Percentiles rank a stretch among this genome's conserved stretches.
Evolutionary conservation across 441 rosid genomes (phyloP).

Genomic region (Flueggea neowawraea): DNA sequence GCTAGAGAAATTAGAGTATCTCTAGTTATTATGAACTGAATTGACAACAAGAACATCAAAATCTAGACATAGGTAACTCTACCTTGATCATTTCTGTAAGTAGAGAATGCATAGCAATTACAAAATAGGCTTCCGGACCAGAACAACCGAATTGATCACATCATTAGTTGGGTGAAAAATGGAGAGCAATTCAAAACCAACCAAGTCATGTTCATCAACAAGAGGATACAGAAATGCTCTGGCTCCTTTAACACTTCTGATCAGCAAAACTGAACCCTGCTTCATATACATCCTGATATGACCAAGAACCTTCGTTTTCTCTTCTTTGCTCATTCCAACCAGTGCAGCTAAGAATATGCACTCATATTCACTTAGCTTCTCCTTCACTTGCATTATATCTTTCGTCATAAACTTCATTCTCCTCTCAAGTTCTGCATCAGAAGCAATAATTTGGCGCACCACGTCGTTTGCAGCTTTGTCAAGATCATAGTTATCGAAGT

Average conservation of each 20-base stretch:
- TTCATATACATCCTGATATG: too few species aligned
- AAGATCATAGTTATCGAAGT: conserved; percentile 43
- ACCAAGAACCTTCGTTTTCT: background rate
- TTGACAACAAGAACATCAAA: too few species aligned
- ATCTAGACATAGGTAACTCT: too few species aligned
- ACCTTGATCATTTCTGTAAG: too few species aligned
- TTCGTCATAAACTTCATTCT: conserved; percentile 40
- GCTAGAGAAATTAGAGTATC: too few species aligned
- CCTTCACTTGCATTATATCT: conserved; percentile 36
- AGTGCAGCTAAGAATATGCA: conserved; percentile 51
- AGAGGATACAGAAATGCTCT: conserved; percentile 57
- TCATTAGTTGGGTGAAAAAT: conserved; percentile 45
- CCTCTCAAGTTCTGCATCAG: conserved; percentile 37
- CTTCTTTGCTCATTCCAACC: conserved; percentile 43
- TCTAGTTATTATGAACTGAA: too few species aligned
- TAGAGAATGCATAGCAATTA: too few species aligned
- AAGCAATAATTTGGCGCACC: conserved; percentile 29
- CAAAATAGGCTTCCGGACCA: too few species aligned
- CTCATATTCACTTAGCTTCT: conserved; percentile 38
- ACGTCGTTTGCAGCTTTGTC: conserved; percentile 33
- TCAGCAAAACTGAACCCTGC: conserved; percentile 23
- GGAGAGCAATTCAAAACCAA: conserved; percentile 50
- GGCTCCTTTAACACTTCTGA: conserved; percentile 56
- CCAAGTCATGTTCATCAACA: conserved; percentile 36
- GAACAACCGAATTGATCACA: conserved; percentile 43